These are phyloP conservation scores for Berberis vulgaris DNA, from an alignment of 164 flowering plant species.

Conservation along the genomic window DNA sequence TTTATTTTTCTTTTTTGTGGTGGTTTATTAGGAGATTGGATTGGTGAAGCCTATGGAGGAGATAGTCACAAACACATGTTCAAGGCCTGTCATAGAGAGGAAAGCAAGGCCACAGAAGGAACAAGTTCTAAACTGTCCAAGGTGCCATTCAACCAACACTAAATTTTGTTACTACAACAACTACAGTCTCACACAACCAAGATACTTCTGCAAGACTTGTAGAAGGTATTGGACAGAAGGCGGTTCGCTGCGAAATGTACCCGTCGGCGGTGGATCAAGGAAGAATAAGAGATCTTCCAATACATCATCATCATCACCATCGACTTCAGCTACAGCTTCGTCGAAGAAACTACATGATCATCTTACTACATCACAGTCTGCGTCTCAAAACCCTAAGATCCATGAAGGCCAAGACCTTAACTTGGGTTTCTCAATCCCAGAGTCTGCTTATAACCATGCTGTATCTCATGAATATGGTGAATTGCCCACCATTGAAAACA, in stretches of 20 bases:
- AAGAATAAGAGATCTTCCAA: constrained; percentile 67
- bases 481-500: constrained; percentile 18
- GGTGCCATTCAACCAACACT: constrained; percentile 91
- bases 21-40: constrained; percentile 45
- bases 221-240: constrained; percentile 98
- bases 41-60: constrained; percentile 77
- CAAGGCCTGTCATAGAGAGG: constrained; percentile 44
- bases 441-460: constrained; percentile 3
- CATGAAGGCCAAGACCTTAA: constrained; percentile 65
- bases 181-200: constrained; percentile 93
- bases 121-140: constrained; percentile 76
- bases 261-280: constrained; percentile 93
- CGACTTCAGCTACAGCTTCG: constrained; percentile 16
- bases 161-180: constrained; percentile 98
- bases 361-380: constrained; percentile 18
- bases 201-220: constrained; percentile 93
- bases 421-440: constrained; percentile 41
- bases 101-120: constrained; percentile 71
- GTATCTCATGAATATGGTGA: constrained; percentile 21
- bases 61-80: constrained; percentile 37
- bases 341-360: constrained; percentile 39
- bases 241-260: constrained; percentile 85
- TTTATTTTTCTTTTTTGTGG: constrained; percentile 3
- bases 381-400: constrained; percentile 45
- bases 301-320: constrained; percentile 23